phyloP scores from a whole-genome alignment of 2,329 filamentous ascomycete genomes.

The Cryoendolithus antarcticus region DNA sequence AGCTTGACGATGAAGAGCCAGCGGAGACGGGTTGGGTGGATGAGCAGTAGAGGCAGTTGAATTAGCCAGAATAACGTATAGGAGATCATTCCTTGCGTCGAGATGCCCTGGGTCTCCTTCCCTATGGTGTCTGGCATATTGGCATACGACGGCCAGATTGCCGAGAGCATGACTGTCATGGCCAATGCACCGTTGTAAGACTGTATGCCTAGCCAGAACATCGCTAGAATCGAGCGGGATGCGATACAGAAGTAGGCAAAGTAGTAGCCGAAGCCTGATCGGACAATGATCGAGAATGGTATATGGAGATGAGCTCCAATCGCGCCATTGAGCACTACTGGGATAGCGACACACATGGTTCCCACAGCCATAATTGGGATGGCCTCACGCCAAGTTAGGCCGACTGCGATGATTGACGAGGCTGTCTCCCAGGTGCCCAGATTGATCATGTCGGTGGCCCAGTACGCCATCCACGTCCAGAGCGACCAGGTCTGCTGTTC shows the following conservation, averaged over 20 bases:
- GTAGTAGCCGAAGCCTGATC: constrained; percentile 1
- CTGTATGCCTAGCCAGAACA: constrained; percentile 81
- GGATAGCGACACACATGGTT: constrained; percentile 41
- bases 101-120: constrained; percentile 60
- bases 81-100: constrained; percentile 60
- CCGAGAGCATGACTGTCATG: constrained; percentile 58
- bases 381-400: constrained; percentile 44
- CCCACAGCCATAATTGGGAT: constrained; percentile 39
- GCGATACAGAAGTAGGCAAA: constrained; percentile 66
- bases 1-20: constrained; percentile 92
- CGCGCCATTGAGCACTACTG: constrained; percentile 43
- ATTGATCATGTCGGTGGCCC: constrained; percentile 35
- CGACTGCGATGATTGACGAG: constrained; percentile 36
- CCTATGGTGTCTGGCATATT: constrained; percentile 52
- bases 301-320: constrained; percentile 37
- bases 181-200: constrained; percentile 58
- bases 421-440: constrained; percentile 31
- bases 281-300: constrained; percentile 16
- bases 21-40: constrained; percentile 76
- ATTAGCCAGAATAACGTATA: constrained; percentile 81
- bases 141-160: constrained; percentile 57
- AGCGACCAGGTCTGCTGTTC: constrained; percentile 36
- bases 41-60: constrained; percentile 76
- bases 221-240: constrained; percentile 74
- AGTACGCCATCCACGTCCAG: constrained; percentile 32